Evolutionary conservation across 2,329 filamentous ascomycete species (phyloP).

Genomic region (Penicillium sp.): DNA sequence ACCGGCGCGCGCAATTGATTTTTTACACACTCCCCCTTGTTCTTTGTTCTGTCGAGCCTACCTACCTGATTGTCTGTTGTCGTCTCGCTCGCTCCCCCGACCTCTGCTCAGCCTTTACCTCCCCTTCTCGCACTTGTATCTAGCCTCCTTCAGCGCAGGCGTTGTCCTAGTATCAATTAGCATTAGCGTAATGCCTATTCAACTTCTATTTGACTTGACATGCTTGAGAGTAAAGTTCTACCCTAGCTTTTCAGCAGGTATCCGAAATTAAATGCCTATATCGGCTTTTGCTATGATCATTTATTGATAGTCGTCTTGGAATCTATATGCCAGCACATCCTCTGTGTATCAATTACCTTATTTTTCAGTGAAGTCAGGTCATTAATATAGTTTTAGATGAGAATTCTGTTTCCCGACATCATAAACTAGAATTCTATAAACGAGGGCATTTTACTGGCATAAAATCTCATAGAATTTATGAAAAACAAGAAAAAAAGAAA

Average conservation of each 20-base stretch:
- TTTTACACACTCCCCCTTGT: conserved; percentile 13
- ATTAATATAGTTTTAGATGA: too few relatives aligned
- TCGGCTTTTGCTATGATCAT: too few relatives aligned
- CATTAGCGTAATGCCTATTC: conserved; percentile 32
- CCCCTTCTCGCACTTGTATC: conserved; percentile 25
- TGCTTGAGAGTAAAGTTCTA: not conserved
- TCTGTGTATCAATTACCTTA: not conserved
- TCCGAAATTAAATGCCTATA: too few relatives aligned
- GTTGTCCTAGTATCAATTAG: conserved; percentile 35
- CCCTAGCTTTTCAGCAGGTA: too few relatives aligned
- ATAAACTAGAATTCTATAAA: not conserved
- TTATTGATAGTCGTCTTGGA: not conserved
- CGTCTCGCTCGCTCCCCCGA: not conserved
- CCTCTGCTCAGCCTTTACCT: not conserved
- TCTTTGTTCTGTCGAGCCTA: conserved; percentile 16
- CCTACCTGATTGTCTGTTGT: conserved; percentile 12
- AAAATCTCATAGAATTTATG: not conserved
- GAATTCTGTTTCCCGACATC: not conserved
- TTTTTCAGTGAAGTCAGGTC: not conserved
- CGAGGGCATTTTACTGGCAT: not conserved
- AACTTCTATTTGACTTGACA: conserved; percentile 8
- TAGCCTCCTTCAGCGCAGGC: conserved; percentile 34
- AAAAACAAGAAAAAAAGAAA: not conserved
- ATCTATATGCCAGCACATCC: not conserved
- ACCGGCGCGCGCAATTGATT: not conserved